These are phyloP conservation scores for Massariosphaeria phaeospora DNA, from an alignment of 495 filamentous ascomycete species.

Conservation along the genomic window DNA sequence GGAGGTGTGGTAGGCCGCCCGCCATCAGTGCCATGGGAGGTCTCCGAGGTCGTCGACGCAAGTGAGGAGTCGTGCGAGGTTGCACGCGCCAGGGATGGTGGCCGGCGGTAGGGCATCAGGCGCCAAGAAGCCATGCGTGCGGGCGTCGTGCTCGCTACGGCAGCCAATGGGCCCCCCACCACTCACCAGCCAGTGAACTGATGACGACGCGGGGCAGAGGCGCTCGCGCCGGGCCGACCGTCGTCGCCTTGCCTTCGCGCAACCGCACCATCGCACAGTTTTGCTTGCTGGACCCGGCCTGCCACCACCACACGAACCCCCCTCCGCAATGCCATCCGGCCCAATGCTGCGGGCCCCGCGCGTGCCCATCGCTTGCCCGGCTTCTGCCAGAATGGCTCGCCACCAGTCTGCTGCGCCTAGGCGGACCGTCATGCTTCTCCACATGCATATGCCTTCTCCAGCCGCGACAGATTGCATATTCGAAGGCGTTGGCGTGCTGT, in stretches of 20 bases:
- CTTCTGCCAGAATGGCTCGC: slow-evolving; percentile 18
- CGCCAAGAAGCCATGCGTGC: neutral
- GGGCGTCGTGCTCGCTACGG: slow-evolving; percentile 16
- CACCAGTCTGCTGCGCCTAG: no score
- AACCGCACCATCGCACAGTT: neutral
- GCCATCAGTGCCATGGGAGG: neutral
- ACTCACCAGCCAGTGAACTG: neutral
- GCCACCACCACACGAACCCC: neutral
- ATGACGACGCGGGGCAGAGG: slow-evolving; percentile 9
- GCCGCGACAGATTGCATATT: slow-evolving; percentile 31
- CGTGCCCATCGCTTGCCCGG: neutral
- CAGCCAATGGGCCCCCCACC: slow-evolving; percentile 12
- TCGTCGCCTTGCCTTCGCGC: neutral
- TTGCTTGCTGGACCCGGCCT: neutral
- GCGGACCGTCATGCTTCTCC: slow-evolving; percentile 25
- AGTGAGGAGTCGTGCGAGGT: slow-evolving; percentile 23
- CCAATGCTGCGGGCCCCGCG: neutral
- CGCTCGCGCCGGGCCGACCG: slow-evolving; percentile 2
- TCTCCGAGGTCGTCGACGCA: neutral
- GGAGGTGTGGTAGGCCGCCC: neutral
- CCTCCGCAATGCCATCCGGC: neutral
- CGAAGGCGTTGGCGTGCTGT: slow-evolving; percentile 32
- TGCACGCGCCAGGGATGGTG: slow-evolving; percentile 12
- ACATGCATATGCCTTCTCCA: slow-evolving; percentile 30
- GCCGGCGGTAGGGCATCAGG: slow-evolving; percentile 23